phyloP scores from a whole-genome alignment of 805 yeast species.

The Ogataea angusta region DNA sequence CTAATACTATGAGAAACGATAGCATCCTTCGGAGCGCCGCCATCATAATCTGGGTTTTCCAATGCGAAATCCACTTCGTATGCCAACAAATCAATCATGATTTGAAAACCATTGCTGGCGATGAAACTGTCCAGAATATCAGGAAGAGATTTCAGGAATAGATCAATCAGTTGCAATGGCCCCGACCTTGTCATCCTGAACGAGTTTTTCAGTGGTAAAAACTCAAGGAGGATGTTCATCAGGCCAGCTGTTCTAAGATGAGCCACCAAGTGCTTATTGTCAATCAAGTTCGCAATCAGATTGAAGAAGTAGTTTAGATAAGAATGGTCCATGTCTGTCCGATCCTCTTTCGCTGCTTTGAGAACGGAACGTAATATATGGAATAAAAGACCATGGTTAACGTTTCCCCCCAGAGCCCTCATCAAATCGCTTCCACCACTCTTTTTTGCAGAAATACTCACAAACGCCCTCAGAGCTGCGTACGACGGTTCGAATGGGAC shows the following conservation, averaged over 20 bases:
- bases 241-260: constrained; percentile 74
- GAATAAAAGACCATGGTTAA: constrained; percentile 78
- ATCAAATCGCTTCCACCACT: constrained; percentile 75
- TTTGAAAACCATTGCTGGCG: constrained; percentile 60
- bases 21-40: constrained; percentile 52
- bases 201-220: constrained; percentile 50
- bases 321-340: constrained; percentile 23
- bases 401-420: constrained; percentile 78
- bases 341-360: constrained; percentile 41
- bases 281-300: constrained; percentile 59
- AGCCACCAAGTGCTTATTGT: constrained; percentile 50
- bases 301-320: constrained; percentile 47
- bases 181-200: constrained; percentile 58
- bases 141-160: constrained; percentile 39
- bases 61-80: constrained; percentile 65
- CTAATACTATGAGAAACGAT: constrained; percentile 49
- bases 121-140: constrained; percentile 63
- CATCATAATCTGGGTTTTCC: constrained; percentile 52
- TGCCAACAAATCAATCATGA: constrained; percentile 56
- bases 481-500: constrained; percentile 53
- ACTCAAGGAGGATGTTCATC: constrained; percentile 59
- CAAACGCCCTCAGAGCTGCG: constrained; percentile 64
- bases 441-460: constrained; percentile 62
- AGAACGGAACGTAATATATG: constrained; percentile 66
- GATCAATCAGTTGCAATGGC: constrained; percentile 56